phyloP scores from a whole-genome alignment of 2,329 filamentous ascomycete species.

The Cladophialophora bantiana region DNA sequence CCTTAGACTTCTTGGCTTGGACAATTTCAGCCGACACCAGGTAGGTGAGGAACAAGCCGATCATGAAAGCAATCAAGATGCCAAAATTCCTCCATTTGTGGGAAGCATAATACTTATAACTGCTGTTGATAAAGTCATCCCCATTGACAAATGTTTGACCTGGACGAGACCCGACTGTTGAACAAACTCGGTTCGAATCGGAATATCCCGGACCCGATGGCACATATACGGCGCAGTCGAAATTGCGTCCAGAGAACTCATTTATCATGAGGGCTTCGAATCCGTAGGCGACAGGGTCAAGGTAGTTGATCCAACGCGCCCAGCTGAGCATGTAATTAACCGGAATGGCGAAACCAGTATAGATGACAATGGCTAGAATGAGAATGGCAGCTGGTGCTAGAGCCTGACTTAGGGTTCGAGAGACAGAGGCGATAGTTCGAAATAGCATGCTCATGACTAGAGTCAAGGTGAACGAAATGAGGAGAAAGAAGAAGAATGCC shows the following conservation, averaged over 20 bases:
- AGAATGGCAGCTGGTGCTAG: conserved; percentile 63
- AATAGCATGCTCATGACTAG: conserved; percentile 57
- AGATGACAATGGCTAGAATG: conserved; percentile 67
- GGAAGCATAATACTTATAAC: conserved; percentile 63
- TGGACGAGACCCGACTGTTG: conserved; percentile 60
- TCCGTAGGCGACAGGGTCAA: conserved; percentile 71
- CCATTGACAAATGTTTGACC: conserved; percentile 64
- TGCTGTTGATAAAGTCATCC: conserved; percentile 62
- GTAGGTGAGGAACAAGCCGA: conserved; percentile 69
- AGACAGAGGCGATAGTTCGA: conserved; percentile 78
- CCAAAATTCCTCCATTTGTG: conserved; percentile 76
- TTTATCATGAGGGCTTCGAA: conserved; percentile 68
- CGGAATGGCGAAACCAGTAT: conserved; percentile 71
- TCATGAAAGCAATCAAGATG: conserved; percentile 69
- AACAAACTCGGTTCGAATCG: conserved; percentile 70
- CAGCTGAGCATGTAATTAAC: conserved; percentile 66
- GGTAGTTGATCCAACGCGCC: conserved; percentile 72
- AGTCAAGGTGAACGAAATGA: conserved; percentile 68
- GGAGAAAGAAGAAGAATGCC: conserved; percentile 83
- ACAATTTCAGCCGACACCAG: conserved; percentile 69
- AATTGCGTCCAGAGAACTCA: conserved; percentile 65
- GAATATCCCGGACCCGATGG: conserved; percentile 66
- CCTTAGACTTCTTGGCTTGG: conserved; percentile 73
- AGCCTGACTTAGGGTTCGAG: conserved; percentile 69
- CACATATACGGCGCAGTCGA: conserved; percentile 61